phyloP scores from a whole-genome alignment of 148 eudicot genomes.

The Bassia scoparia region DNA sequence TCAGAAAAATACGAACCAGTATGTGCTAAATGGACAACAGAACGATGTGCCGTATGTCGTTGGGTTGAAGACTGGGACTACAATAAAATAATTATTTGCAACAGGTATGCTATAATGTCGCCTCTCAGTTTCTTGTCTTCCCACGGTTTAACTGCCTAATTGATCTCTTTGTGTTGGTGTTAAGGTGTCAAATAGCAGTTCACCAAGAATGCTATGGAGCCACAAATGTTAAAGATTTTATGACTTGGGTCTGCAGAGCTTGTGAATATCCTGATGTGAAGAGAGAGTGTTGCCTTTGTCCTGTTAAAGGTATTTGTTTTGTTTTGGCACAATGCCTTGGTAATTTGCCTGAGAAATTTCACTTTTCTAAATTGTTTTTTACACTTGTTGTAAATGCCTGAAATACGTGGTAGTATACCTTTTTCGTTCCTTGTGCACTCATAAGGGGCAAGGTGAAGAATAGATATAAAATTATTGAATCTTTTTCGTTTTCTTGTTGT shows the following conservation, averaged over 20 bases:
- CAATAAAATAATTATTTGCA: conserved; percentile 87
- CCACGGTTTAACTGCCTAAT: neutral
- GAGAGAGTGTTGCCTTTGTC: conserved; percentile 93
- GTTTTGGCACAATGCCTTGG: neutral
- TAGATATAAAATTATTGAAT: neutral
- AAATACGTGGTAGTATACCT: neutral
- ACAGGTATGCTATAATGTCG: conserved; percentile 48
- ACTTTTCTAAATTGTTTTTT: neutral
- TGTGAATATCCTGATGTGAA: conserved; percentile 68
- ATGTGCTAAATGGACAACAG: conserved; percentile 81
- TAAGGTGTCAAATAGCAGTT: conserved; percentile 96
- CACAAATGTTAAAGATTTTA: conserved; percentile 54
- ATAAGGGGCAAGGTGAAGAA: neutral
- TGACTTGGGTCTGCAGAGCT: conserved; percentile 95
- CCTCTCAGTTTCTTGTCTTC: neutral
- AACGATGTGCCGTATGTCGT: conserved; percentile 92
- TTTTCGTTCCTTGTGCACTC: neutral
- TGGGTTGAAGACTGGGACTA: conserved; percentile 95
- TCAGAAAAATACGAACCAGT: conserved; percentile 76
- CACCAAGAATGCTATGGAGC: conserved; percentile 98
- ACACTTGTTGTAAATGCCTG: neutral
- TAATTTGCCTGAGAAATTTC: neutral
- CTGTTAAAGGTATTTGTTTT: conserved; percentile 64
- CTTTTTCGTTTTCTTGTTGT: neutral
- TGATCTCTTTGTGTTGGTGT: conserved; percentile 1